Percentiles rank a stretch among this genome's conserved stretches.
These are phyloP conservation scores for Picochlorum sp. DNA, from an alignment of 139 green algal species.

Conservation along the genomic window DNA sequence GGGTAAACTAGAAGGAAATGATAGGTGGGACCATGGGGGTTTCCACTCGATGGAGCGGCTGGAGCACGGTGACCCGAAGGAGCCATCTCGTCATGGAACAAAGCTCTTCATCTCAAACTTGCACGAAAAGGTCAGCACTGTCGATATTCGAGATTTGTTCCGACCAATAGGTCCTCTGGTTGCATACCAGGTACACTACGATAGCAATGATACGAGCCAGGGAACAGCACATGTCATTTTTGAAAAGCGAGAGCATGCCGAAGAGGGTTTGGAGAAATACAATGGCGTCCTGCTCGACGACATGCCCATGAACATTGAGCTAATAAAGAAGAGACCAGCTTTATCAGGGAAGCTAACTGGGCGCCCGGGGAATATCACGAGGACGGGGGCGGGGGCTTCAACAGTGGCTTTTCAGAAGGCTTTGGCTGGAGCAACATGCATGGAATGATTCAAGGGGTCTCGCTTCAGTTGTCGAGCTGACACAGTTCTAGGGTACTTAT, in stretches of 20 bases:
- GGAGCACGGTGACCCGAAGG: background rate
- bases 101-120: constrained; percentile 48
- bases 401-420: too few relatives aligned
- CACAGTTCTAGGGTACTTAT: too few relatives aligned
- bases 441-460: too few relatives aligned
- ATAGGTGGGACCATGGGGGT: constrained; percentile 32
- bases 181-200: constrained; percentile 20
- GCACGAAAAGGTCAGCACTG: constrained; percentile 41
- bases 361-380: too few relatives aligned
- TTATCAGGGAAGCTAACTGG: too few relatives aligned
- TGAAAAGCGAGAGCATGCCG: constrained; percentile 10
- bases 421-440: too few relatives aligned
- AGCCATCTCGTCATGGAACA: constrained; percentile 11
- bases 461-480: too few relatives aligned
- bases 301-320: constrained; percentile 45
- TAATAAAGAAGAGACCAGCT: constrained; percentile 30
- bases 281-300: constrained; percentile 48
- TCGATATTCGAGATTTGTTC: constrained; percentile 56
- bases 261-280: constrained; percentile 32
- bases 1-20: constrained; percentile 10
- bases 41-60: constrained; percentile 2
- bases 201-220: constrained; percentile 32
- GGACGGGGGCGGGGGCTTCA: too few relatives aligned
- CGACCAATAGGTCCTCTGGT: constrained; percentile 30
- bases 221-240: constrained; percentile 46